These are phyloP conservation scores for Eruca vesicaria DNA, from an alignment of 441 rosid genomes.

Conservation along the genomic window DNA sequence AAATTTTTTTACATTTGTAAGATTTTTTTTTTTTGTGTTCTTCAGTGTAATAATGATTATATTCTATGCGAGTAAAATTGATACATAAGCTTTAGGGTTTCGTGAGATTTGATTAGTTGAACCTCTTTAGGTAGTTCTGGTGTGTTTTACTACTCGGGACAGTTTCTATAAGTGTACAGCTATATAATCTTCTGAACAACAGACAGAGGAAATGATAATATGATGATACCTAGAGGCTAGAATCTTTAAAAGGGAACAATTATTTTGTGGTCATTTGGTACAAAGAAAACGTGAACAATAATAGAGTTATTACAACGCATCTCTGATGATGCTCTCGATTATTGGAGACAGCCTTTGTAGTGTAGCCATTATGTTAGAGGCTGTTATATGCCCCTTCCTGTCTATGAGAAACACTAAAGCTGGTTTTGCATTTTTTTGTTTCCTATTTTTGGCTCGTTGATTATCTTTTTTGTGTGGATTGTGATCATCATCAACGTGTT, in stretches of 20 bases:
- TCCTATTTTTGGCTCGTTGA: not conserved
- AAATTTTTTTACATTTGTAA: not conserved
- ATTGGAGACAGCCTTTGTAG: constrained; percentile 23
- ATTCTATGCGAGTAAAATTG: constrained; percentile 23
- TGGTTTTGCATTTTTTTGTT: not conserved
- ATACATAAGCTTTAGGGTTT: not conserved
- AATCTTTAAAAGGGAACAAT: not conserved
- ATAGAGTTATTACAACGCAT: constrained; percentile 24
- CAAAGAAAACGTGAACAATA: not conserved
- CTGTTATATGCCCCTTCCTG: not conserved
- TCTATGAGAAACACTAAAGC: not conserved
- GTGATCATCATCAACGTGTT: not conserved
- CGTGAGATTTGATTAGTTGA: not conserved
- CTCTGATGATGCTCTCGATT: not conserved
- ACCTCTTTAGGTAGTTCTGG: not conserved
- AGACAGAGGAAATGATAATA: constrained; percentile 8
- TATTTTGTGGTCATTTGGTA: not conserved
- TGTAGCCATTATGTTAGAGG: not conserved
- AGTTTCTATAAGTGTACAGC: not conserved
- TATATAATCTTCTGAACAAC: not conserved
- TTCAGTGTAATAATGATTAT: constrained; percentile 23
- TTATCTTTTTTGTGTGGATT: not conserved
- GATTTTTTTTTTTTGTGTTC: not conserved
- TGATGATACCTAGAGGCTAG: constrained; percentile 1
- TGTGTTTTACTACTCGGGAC: not conserved